Evolutionary conservation across 306 rosid species (phyloP), one percentile per base, ranked within the genome.

Genomic region (Inga leiocalycina): DNA sequence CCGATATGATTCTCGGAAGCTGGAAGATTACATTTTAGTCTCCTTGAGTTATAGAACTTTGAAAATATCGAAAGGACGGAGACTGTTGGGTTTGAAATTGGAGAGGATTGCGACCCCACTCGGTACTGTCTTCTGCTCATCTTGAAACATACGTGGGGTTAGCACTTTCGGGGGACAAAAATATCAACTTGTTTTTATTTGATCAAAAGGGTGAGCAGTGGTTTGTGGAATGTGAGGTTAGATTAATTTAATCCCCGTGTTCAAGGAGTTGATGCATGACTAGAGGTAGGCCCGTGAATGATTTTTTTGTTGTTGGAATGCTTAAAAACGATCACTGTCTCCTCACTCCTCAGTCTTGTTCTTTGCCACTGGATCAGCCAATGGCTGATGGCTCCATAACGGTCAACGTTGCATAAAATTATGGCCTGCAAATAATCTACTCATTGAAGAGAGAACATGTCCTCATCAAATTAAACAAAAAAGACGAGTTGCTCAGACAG

Each of bases 151-250:
- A 44, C 14, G 76, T 72, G 22, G 59, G 59, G 76, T 45, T 46
- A 2, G 15, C 57, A 22, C 30, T 24, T 45, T 14, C 17, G 3
- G 57, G 22, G 76, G 44, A 71, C 30, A 71, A 44, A 64, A 71
- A 71, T 71, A 71, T 71, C 54, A 5, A 65, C 51, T 59, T 14
- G 12, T 43, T 41, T 24, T 24, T 45, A 71, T 71, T 12, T 27
- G 48, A 43, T 70, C 17, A 65, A 79, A 76, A 79, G 75, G 77
- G 84, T 27, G 75, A 74, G 84, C 75, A 57, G 44, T 37, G 71
- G 65, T 4, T 85, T 72, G 85, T 73, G 69, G 35, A 78, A 10
- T 27, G 35, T 73, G 43, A 14, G 14, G 22, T 48, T 52, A 7
- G 43, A n/a, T 46, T n/a, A 27, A 24, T 74, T 48, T 48, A 51